Evolutionary conservation across 2,329 filamentous ascomycete genomes (phyloP).

Genomic region (Scedosporium dehoogii): DNA sequence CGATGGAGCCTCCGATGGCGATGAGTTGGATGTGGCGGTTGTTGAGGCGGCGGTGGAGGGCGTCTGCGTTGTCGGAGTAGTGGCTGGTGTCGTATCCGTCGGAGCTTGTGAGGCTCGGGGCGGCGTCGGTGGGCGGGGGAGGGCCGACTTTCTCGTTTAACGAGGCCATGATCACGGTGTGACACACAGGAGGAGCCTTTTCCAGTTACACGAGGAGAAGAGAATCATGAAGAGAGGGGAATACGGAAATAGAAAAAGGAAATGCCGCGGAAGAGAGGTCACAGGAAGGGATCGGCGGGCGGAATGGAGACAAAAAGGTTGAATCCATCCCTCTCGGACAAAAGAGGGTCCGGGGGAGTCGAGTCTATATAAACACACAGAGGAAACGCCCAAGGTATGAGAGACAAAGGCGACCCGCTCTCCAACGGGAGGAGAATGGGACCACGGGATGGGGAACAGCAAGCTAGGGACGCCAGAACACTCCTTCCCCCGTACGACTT

Average conservation of each 20-base stretch:
- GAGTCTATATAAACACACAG: no score
- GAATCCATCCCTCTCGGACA: neutral
- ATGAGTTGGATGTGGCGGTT: conserved; percentile 50
- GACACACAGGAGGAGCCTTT: no score
- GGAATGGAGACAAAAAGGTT: no score
- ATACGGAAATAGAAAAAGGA: neutral
- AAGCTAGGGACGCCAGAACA: no score
- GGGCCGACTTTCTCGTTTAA: neutral
- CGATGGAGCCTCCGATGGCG: conserved; percentile 48
- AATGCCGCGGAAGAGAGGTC: neutral
- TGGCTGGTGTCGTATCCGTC: neutral
- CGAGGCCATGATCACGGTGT: neutral
- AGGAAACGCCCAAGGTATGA: no score
- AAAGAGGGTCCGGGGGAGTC: no score
- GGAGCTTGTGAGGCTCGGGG: neutral
- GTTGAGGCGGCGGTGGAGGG: conserved; percentile 43
- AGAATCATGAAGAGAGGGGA: neutral
- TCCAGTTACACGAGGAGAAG: no score
- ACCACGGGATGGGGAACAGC: no score
- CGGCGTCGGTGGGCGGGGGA: neutral
- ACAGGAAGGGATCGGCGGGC: neutral
- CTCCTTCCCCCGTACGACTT: no score
- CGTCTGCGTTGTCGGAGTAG: neutral
- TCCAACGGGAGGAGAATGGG: no score
- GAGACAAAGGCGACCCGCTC: no score